These are phyloP conservation scores for Alternaria arborescens DNA, from an alignment of 2,329 filamentous ascomycete species.

Conservation along the genomic window DNA sequence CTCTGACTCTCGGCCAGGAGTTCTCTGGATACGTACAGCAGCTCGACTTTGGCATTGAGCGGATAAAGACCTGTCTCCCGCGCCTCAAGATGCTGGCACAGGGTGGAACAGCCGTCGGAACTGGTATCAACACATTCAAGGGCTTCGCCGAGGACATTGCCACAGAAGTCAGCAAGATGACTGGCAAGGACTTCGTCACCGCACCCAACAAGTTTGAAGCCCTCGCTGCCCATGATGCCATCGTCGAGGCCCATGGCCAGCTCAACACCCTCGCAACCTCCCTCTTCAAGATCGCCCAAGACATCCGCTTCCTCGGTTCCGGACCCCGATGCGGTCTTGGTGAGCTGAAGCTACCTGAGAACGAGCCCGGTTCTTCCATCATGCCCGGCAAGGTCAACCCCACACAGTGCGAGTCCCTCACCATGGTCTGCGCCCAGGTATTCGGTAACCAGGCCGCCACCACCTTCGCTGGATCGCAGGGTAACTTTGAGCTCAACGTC, in stretches of 20 bases:
- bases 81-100: constrained; percentile 89
- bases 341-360: constrained; percentile 92
- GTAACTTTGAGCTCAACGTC: constrained; percentile 98
- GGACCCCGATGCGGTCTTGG: constrained; percentile 95
- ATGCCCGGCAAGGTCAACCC: constrained; percentile 99
- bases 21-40: constrained; percentile 98
- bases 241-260: constrained; percentile 91
- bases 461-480: constrained; percentile 94
- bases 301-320: constrained; percentile 95
- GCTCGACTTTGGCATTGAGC: constrained; percentile 88
- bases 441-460: constrained; percentile 96
- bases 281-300: constrained; percentile 97
- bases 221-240: constrained; percentile 92
- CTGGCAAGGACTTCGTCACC: constrained; percentile 91
- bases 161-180: constrained; percentile 89
- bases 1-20: constrained; percentile 93
- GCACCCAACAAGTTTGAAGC: constrained; percentile 99
- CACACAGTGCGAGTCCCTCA: constrained; percentile 96
- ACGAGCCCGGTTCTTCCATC: constrained; percentile 96
- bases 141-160: constrained; percentile 96
- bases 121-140: constrained; percentile 95
- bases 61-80: constrained; percentile 82
- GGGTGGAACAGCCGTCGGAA: constrained; percentile 95
- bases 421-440: constrained; percentile 97
- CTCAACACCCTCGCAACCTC: constrained; percentile 92